Evolutionary conservation across 345 rosid genomes (phyloP).

Genomic region (Psidium guajava): DNA sequence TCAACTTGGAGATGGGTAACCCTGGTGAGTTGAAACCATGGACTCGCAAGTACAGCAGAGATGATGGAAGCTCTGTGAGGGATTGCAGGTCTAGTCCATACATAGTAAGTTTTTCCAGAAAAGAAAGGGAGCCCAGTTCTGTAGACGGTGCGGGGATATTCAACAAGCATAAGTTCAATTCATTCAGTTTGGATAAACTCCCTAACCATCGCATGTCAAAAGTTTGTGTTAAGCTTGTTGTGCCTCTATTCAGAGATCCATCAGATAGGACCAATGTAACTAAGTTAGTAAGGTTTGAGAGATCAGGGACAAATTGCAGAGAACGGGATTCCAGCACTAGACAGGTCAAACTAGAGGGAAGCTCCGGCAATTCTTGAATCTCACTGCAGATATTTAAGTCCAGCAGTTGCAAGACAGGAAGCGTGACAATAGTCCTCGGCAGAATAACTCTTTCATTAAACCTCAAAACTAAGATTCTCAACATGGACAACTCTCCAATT

Average conservation of each 20-base stretch:
- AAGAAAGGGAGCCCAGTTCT: background rate
- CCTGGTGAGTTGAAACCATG: background rate
- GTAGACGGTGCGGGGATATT: background rate
- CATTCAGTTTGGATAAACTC: background rate
- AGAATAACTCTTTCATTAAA: accelerated
- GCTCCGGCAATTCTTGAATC: background rate
- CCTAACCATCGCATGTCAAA: background rate
- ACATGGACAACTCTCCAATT: background rate
- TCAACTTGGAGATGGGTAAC: background rate
- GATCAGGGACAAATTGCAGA: background rate
- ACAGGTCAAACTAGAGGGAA: background rate
- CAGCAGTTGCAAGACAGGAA: background rate
- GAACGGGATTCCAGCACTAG: background rate
- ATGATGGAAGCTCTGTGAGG: background rate
- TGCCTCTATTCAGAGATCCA: background rate
- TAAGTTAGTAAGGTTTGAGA: background rate
- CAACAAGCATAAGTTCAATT: background rate
- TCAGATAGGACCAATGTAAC: background rate
- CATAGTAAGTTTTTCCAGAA: background rate
- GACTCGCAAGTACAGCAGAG: background rate
- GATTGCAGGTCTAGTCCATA: background rate
- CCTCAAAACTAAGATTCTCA: background rate
- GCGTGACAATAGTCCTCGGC: background rate
- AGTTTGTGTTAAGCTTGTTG: background rate
- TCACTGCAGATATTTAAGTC: background rate